Evolutionary conservation across 305 asterid species (phyloP).

Genomic region (Fraxinus latifolia): DNA sequence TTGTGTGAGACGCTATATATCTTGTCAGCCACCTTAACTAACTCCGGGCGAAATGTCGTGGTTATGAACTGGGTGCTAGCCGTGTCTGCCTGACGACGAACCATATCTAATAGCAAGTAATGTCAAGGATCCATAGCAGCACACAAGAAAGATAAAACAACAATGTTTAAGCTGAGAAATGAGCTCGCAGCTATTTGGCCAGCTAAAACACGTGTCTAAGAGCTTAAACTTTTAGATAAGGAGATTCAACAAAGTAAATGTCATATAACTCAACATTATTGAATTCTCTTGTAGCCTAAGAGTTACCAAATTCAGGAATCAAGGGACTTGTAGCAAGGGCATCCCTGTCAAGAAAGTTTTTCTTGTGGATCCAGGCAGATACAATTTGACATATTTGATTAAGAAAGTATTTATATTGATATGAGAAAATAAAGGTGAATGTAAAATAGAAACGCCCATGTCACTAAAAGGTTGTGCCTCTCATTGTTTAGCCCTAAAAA

Average conservation of each 20-base stretch:
- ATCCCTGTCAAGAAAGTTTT: neutral
- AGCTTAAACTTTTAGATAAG: neutral
- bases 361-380: neutral
- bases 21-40: constrained; percentile 96
- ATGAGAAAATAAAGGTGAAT: neutral
- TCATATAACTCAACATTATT: neutral
- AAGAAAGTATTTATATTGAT: neutral
- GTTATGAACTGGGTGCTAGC: constrained; percentile 92
- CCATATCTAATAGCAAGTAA: constrained; percentile 67
- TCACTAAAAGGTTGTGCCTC: neutral
- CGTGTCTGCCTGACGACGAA: constrained; percentile 86
- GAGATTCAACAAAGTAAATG: neutral
- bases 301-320: neutral
- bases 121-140: constrained; percentile 42
- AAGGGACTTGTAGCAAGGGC: neutral
- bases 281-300: neutral
- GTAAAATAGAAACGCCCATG: neutral
- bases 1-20: constrained; percentile 91
- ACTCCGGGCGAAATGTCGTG: constrained; percentile 87
- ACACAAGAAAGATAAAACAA: constrained; percentile 8
- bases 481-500: neutral
- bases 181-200: neutral
- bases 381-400: neutral
- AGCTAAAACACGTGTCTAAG: neutral
- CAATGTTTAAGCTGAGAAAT: neutral